Percentiles rank a stretch among this genome's conserved stretches.
phyloP scores from a whole-genome alignment of 306 rosid species.

The Citrullus amarus region DNA sequence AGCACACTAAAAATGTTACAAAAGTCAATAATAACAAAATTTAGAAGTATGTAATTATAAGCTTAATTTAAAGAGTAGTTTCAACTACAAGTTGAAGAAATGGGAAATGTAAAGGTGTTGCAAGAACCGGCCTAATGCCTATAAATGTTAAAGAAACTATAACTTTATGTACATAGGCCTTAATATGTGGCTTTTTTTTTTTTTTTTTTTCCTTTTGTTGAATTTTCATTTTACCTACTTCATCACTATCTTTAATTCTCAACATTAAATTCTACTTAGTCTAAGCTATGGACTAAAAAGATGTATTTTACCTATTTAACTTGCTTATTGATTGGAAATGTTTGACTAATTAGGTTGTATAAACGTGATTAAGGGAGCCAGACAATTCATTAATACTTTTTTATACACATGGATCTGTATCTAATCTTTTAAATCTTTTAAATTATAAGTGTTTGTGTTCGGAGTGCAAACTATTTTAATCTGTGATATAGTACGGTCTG shows the following conservation, averaged over 20 bases:
- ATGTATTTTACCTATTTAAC: neutral
- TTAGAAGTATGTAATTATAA: neutral
- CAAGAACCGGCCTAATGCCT: conserved; percentile 10
- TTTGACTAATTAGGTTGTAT: neutral
- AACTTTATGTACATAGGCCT: neutral
- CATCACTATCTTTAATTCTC: neutral
- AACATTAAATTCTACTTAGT: neutral
- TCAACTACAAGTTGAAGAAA: neutral
- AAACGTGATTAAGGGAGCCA: neutral
- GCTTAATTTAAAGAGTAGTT: neutral
- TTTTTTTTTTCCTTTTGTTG: neutral
- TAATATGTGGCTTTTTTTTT: neutral
- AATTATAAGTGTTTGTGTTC: too few species aligned
- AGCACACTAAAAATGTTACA: neutral
- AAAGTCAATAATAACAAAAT: neutral
- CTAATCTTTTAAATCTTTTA: too few species aligned
- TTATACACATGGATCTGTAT: too few species aligned
- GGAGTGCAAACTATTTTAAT: too few species aligned
- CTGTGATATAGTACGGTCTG: too few species aligned
- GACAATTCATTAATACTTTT: neutral
- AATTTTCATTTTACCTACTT: conserved; percentile 1
- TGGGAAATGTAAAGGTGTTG: neutral
- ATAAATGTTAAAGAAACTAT: neutral
- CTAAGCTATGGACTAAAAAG: neutral
- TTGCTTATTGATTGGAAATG: neutral